These are phyloP conservation scores for Postia placenta DNA, from an alignment of 768 basidiomycete genomes.

Conservation along the genomic window DNA sequence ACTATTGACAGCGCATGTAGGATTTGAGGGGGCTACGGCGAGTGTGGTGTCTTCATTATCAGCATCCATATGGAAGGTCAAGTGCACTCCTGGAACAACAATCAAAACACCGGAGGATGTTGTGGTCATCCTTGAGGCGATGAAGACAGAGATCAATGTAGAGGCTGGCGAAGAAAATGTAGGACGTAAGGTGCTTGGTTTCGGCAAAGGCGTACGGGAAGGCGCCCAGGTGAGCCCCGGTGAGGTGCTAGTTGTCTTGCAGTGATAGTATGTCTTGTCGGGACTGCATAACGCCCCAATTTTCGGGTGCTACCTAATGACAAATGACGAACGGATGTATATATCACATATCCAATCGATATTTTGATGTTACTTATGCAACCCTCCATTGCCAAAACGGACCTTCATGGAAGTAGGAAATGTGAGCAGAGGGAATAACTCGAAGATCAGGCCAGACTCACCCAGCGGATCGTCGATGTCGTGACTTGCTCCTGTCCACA, in stretches of 20 bases:
- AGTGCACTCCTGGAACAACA: constrained; percentile 34
- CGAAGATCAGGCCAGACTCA: constrained; percentile 11
- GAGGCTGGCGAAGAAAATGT: constrained; percentile 38
- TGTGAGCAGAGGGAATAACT: not conserved
- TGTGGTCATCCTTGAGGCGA: constrained; percentile 51
- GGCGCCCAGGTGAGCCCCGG: constrained; percentile 43
- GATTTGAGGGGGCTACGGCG: not conserved
- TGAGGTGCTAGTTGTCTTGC: constrained; percentile 35
- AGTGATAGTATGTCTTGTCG: too few species aligned
- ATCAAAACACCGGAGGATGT: constrained; percentile 37
- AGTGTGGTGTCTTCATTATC: constrained; percentile 28
- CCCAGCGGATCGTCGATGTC: constrained; percentile 39
- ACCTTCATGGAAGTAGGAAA: not conserved
- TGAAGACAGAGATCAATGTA: constrained; percentile 59
- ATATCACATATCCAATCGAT: too few species aligned
- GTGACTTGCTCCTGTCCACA: constrained; percentile 50
- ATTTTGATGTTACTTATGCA: too few species aligned
- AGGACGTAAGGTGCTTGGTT: constrained; percentile 34
- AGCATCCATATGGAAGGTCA: constrained; percentile 48
- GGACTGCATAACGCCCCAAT: too few species aligned
- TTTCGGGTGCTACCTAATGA: too few species aligned
- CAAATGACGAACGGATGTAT: too few species aligned
- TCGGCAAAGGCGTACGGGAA: constrained; percentile 36
- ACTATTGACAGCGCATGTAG: too few species aligned
- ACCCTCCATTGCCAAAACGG: constrained; percentile 5